Conservation (phyloP, 805 yeast species). For the Millerozyma miso region DNA sequence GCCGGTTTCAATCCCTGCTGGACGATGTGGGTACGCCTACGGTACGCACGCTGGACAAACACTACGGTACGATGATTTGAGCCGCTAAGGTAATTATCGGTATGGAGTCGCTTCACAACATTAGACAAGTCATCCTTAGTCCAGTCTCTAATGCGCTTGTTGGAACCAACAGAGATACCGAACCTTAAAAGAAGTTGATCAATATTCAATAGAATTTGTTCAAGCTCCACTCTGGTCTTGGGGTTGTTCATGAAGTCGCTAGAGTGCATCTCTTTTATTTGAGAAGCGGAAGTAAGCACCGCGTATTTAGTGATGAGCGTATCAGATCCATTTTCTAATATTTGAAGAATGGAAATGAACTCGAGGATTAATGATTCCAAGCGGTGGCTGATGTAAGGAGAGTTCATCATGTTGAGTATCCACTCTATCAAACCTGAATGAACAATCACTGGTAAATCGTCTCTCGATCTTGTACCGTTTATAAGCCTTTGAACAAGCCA, state of each 20-base stretch:
- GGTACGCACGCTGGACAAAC: no score
- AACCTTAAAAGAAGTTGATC: constrained; percentile 46
- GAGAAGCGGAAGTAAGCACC: constrained; percentile 17
- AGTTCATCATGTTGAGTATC: constrained; percentile 49
- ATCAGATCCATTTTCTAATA: constrained; percentile 56
- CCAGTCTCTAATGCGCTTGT: constrained; percentile 64
- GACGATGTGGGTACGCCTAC: no score
- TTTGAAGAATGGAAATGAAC: constrained; percentile 45
- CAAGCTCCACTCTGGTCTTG: constrained; percentile 10
- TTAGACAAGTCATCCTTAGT: constrained; percentile 45
- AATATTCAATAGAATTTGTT: constrained; percentile 37
- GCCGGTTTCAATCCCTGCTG: no score
- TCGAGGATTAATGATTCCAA: constrained; percentile 37
- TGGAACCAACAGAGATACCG: constrained; percentile 33
- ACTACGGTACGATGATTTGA: no score
- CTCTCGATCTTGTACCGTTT: constrained; percentile 39
- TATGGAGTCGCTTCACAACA: constrained; percentile 39
- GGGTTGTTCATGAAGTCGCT: constrained; percentile 9
- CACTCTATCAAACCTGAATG: constrained; percentile 63
- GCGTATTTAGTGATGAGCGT: constrained; percentile 57
- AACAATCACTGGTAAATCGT: constrained; percentile 53
- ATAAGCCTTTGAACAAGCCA: constrained; percentile 61
- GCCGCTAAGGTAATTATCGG: background rate
- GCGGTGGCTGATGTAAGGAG: constrained; percentile 44
- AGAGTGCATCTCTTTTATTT: constrained; percentile 11